Conservation (phyloP, 208 protist species). For the Zelonia costaricensis region DNA sequence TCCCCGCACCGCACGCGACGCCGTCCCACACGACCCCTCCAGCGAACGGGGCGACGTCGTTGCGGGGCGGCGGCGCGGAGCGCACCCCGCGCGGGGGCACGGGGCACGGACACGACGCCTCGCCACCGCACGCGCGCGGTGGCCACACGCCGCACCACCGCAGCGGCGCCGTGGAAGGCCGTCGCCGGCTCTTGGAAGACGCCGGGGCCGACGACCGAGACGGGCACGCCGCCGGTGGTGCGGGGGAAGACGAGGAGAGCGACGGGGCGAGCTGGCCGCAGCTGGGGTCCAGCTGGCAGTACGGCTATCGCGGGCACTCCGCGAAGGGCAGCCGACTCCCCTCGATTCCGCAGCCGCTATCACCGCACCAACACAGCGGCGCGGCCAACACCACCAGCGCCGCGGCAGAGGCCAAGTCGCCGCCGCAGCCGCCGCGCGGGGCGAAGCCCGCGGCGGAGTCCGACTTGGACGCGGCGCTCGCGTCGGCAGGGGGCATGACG, state of each 20-base stretch:
- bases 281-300: conserved; percentile 20
- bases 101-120: not conserved
- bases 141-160: conserved; percentile 1
- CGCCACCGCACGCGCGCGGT: not conserved
- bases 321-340: not conserved
- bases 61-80: not conserved
- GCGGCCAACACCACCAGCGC: conserved; percentile 2
- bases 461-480: not conserved
- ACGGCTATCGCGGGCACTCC: conserved; percentile 10
- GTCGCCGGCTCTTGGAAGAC: conserved; percentile 6
- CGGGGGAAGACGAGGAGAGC: conserved; percentile 15
- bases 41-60: not conserved
- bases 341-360: conserved; percentile 9
- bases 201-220: not conserved
- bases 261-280: conserved; percentile 14
- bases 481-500: conserved; percentile 7
- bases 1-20: no score
- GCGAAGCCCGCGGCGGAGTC: not conserved
- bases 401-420: not conserved
- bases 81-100: not conserved
- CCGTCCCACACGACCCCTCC: not conserved
- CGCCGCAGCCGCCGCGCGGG: not conserved
- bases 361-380: not conserved
- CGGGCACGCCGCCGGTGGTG: conserved; percentile 1
- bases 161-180: not conserved